Base-by-base conservation (phyloP, 2,329 filamentous ascomycete genomes). In the Aspergillus vadensis region DNA sequence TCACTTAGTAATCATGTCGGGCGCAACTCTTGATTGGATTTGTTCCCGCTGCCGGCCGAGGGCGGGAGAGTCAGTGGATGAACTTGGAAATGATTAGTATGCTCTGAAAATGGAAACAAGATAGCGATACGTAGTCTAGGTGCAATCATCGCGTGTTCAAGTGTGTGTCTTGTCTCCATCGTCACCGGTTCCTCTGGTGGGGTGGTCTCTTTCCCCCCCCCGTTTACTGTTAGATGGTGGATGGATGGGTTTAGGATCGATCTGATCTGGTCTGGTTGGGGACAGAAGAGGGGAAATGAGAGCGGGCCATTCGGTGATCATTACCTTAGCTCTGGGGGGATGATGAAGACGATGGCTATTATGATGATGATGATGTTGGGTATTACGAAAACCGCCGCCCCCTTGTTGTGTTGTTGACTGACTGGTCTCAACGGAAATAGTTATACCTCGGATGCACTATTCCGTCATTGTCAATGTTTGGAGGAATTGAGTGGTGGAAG, bases 41-140 rank as follows among this genome's bases (percentile, higher is more conserved):
- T 12, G 27, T 30, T 68, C 70, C 69, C 71, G 69, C 68, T 66
- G 66, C 62, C 63, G 57, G 60, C 57, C 55, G 58, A 58, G 58
- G 10, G 12, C 27, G 9, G 27, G 10, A 12, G 27, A 30, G 27
- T 27, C 25, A 12, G 27, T 30, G 54, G n/a, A n/a, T n/a, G n/a
- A n/a, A n/a, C n/a, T n/a, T n/a, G n/a, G 43, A 58, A 50, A 55
- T 27, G 25, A 27, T 27, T 27, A 27, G 25, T 27, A 27, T 54
- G 15, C 17, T n/a, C 36, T 51, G 56, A 49, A 55, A 63, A 50
- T 59, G 41, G 60, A 58, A 55, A 49, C 48, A 60, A 57, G 56
- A 48, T 44, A 19, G 47, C 47, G 47, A 49, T 44, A 49, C 43
- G 27, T 30, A 30, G 27, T 30, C 27, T 30, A 30, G 27, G 27